phyloP scores from a whole-genome alignment of 2,329 filamentous ascomycete genomes.

The Dothistroma pini region DNA sequence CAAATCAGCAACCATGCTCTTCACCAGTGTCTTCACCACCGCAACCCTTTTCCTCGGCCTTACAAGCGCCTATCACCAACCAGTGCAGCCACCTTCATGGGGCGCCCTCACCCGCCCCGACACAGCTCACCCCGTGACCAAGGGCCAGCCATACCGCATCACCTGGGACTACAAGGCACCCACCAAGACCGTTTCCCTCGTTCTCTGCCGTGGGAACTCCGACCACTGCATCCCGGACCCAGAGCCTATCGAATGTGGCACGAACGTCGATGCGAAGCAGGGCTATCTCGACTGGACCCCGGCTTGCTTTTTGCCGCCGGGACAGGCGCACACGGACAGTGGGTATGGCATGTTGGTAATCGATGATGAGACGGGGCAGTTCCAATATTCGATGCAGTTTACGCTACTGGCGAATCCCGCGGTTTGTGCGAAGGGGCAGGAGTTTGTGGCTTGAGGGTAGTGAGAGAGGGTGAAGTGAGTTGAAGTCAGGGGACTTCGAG shows the following conservation, averaged over 20 bases:
- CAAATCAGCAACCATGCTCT: not conserved
- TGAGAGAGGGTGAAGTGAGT: not conserved
- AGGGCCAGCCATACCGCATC: conserved; percentile 9
- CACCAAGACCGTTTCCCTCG: conserved; percentile 11
- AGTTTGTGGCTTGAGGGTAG: not conserved
- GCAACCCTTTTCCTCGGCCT: conserved; percentile 1
- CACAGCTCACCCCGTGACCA: conserved; percentile 9
- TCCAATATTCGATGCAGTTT: conserved; percentile 20
- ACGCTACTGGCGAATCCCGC: conserved; percentile 6
- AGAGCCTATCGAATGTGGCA: conserved; percentile 4
- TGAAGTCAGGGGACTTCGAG: not conserved
- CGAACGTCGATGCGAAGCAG: conserved; percentile 2
- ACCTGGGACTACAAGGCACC: conserved; percentile 13
- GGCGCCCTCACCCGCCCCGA: conserved; percentile 10
- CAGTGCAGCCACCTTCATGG: conserved; percentile 9
- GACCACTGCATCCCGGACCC: conserved; percentile 9
- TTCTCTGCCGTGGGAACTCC: conserved; percentile 15
- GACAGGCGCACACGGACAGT: conserved; percentile 5
- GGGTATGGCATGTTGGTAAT: conserved; percentile 19
- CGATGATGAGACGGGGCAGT: conserved; percentile 15
- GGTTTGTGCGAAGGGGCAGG: not conserved
- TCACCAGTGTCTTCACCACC: not conserved
- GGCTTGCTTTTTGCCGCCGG: conserved; percentile 12
- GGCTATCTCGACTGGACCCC: conserved; percentile 11
- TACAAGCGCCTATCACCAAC: conserved; percentile 11